Evolutionary conservation across 768 basidiomycete genomes (phyloP), one percentile per base, ranked within the genome.

Genomic region (Crassisporium funariophilum): DNA sequence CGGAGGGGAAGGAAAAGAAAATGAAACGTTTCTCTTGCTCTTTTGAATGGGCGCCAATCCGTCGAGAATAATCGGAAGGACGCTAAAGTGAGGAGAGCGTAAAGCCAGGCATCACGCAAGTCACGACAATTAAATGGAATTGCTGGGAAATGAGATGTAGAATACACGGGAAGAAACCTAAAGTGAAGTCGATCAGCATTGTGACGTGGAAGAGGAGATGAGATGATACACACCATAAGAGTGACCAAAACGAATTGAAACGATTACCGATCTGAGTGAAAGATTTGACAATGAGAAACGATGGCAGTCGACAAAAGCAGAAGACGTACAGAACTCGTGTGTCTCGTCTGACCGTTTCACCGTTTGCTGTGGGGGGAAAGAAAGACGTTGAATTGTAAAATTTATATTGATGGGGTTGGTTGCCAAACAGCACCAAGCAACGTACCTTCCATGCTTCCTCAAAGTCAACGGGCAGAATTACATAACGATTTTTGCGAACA

Each of bases 381-480:
- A 61, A 53, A 59, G 66, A 52, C 46, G 62, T 64, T 63, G 67
- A 67, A 59, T 63, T 72, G 62, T 60, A 59, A 57, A 59, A 35
- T 43, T 48, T 64, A 59, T 59, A 40, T 50, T 53, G 13, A 35
- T 23, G 54, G 57, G 47, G 52, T 12, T 50, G n/a, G 50, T 54
- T 49, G 50, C 60, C 71, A 78, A 78, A 76, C 63, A 80, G 55
- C 23, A 55, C 62, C 75, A 84, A 86, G 83, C 54, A 78, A 81
- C 90, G 61, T 56, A 95, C 94, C 80, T 98, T 98, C 95, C 95
- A 99, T 63, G 94, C 94, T 68, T 98, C 95, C 65, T 99, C 97
- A 60, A 99, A 98, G 78, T 99, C 97, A 11, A 88, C 82, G 0
- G 97, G 95, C 16, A 98, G 74, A 62, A 99, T 95, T 36, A 99